phyloP scores from a whole-genome alignment of 2,329 filamentous ascomycete genomes.

The Ceratocystis cacaofunesta region DNA sequence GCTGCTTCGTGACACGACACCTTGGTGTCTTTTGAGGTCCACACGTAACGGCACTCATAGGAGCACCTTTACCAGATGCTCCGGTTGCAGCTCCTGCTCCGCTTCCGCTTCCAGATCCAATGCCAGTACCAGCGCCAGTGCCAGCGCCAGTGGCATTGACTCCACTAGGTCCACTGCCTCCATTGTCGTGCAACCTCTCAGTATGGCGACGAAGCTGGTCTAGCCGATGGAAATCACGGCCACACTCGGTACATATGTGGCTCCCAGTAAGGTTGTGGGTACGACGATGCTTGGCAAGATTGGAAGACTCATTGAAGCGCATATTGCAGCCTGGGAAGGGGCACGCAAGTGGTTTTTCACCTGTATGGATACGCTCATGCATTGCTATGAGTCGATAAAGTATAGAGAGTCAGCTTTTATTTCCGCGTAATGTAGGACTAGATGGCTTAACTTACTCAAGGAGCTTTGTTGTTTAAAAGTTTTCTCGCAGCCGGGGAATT shows the following conservation, averaged over 20 bases:
- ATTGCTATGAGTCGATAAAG: constrained; percentile 33
- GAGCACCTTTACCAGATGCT: not conserved
- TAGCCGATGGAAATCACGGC: constrained; percentile 42
- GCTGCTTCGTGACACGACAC: not conserved
- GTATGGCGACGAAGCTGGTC: constrained; percentile 45
- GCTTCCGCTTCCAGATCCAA: constrained; percentile 3
- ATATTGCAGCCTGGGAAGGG: constrained; percentile 37
- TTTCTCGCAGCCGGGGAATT: constrained; percentile 35
- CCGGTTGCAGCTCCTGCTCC: not conserved
- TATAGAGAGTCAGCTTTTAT: constrained; percentile 9
- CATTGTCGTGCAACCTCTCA: constrained; percentile 20
- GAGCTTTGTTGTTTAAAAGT: constrained; percentile 53
- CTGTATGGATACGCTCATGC: constrained; percentile 51
- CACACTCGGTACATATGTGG: constrained; percentile 38
- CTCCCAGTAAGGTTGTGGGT: constrained; percentile 41
- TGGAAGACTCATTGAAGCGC: constrained; percentile 49
- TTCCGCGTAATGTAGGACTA: not conserved
- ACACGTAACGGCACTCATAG: not conserved
- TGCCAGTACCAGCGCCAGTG: not conserved
- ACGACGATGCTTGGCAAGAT: constrained; percentile 49
- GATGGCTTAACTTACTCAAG: constrained; percentile 35
- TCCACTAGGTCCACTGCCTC: constrained; percentile 10
- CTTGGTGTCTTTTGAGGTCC: not conserved
- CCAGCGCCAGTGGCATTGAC: not conserved
- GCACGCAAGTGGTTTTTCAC: constrained; percentile 46